Evolutionary conservation across 1,284 basidiomycete genomes (phyloP), one percentile per base, ranked within the genome.

Genomic region (Sporisorium reilianum): DNA sequence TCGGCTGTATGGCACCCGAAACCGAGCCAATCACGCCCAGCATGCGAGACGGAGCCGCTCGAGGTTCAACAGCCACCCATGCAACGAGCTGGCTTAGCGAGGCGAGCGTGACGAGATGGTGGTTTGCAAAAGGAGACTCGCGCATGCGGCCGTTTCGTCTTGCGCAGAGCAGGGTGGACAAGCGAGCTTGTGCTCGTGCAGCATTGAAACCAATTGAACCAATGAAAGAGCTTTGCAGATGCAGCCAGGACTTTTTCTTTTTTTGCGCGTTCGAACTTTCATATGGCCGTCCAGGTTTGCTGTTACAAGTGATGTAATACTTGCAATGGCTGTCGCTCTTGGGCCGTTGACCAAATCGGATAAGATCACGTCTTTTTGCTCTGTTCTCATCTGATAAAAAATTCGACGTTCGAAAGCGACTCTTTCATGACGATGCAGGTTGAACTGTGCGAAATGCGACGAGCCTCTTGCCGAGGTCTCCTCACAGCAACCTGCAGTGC

Each of bases 161-260:
- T 30, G 46, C 46, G 28, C 28, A n/a, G 18, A 18, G 45, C 26
- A 30, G n/a, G 26, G 28, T 48, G 28, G 5, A 48, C 46, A 48
- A 48, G 46, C 46, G 46, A 48, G 26, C 8, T 48, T 10, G 5
- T 28, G 12, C 45, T 30, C 7, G 38, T n/a, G 38, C 1, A n/a
- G 18, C 8, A 4, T 38, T n/a, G n/a, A n/a, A n/a, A n/a, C n/a
- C n/a, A n/a, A n/a, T n/a, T 20, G n/a, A 30, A 12, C 46, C 46
- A 32, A 48, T 48, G 4, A 32, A 10, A n/a, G 20, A 2, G 26
- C 10, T 30, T 11, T 11, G 16, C 5, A 20, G 46, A 30, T 48
- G 46, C 46, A 48, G 46, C 46, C 46, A 48, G 30, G 46, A 48
- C 46, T 48, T 44, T 44, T n/a, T n/a, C n/a, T 44, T 45, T 45